A percentile compares a stretch with the other conserved stretches of the same genome.
These are phyloP conservation scores for Fusarium brevicatenulatum DNA, from an alignment of 2,329 filamentous ascomycete genomes.

Conservation along the genomic window DNA sequence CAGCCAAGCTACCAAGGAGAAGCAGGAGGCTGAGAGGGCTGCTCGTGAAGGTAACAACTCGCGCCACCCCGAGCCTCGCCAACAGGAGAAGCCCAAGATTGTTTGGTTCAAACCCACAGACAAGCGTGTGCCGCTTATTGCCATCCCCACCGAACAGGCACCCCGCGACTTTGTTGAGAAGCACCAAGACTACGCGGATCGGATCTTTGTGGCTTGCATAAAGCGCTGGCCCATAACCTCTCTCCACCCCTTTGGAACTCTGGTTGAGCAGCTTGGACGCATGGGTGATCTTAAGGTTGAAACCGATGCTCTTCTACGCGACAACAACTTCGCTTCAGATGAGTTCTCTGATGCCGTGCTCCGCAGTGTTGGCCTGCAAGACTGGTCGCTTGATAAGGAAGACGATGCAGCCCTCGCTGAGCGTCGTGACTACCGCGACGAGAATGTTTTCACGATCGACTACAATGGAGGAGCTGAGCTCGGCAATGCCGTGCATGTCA, in stretches of 20 bases:
- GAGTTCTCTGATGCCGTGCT: constrained; percentile 97
- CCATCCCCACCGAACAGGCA: constrained; percentile 97
- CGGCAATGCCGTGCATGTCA: constrained; percentile 93
- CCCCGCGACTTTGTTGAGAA: constrained; percentile 98
- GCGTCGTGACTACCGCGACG: constrained; percentile 89
- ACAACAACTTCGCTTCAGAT: constrained; percentile 98
- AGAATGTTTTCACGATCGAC: constrained; percentile 92
- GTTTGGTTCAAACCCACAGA: constrained; percentile 99
- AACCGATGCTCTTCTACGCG: constrained; percentile 93
- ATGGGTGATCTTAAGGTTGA: constrained; percentile 99
- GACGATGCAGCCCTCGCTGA: constrained; percentile 76
- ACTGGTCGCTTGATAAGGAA: constrained; percentile 89
- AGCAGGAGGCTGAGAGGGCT: constrained; percentile 95
- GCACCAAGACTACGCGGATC: constrained; percentile 96
- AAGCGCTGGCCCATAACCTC: constrained; percentile 99
- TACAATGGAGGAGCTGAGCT: constrained; percentile 88
- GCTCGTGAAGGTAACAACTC: constrained; percentile 82
- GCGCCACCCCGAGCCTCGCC: constrained; percentile 79
- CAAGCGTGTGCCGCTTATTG: constrained; percentile 97
- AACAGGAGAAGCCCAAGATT: constrained; percentile 97
- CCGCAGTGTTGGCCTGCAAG: constrained; percentile 89
- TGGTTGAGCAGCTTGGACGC: constrained; percentile 95
- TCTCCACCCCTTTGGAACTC: constrained; percentile 96
- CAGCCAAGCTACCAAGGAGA: constrained; percentile 99
- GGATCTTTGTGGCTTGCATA: constrained; percentile 98